Evolutionary conservation across 345 rosid genomes (phyloP).

Genomic region (Salix exigua): DNA sequence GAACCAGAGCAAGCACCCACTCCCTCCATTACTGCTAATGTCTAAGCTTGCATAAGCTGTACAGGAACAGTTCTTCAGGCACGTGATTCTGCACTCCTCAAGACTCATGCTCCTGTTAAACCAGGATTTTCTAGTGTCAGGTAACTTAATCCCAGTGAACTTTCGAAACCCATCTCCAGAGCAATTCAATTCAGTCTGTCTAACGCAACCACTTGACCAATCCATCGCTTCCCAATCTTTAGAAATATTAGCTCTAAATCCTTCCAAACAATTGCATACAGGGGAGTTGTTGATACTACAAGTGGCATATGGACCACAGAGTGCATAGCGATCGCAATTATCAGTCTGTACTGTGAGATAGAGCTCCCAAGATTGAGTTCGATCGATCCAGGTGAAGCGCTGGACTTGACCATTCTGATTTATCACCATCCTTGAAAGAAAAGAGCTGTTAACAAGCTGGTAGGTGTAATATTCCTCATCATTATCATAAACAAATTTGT

Average conservation of each 20-base stretch:
- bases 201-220: conserved; percentile 13
- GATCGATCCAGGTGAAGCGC: background rate
- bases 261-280: conserved; percentile 5
- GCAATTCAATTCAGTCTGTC: background rate
- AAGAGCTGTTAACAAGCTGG: conserved; percentile 1
- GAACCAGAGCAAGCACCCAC: conserved; percentile 18
- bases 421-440: background rate
- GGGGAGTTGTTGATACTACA: conserved; percentile 5
- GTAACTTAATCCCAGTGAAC: background rate
- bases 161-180: conserved; percentile 15
- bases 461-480: conserved; percentile 6
- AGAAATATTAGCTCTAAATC: conserved; percentile 7
- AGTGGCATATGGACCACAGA: conserved; percentile 8
- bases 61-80: conserved; percentile 8
- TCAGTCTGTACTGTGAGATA: background rate
- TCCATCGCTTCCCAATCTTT: background rate
- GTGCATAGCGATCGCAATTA: conserved; percentile 5
- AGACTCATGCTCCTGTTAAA: conserved; percentile 8
- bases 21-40: conserved; percentile 1
- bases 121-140: conserved; percentile 5
- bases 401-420: background rate
- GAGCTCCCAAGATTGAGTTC: background rate
- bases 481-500: background rate
- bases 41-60: conserved; percentile 7
- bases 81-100: background rate